These are phyloP conservation scores for Oxytropis ochrocephala DNA, from an alignment of 306 rosid species.

Conservation along the genomic window DNA sequence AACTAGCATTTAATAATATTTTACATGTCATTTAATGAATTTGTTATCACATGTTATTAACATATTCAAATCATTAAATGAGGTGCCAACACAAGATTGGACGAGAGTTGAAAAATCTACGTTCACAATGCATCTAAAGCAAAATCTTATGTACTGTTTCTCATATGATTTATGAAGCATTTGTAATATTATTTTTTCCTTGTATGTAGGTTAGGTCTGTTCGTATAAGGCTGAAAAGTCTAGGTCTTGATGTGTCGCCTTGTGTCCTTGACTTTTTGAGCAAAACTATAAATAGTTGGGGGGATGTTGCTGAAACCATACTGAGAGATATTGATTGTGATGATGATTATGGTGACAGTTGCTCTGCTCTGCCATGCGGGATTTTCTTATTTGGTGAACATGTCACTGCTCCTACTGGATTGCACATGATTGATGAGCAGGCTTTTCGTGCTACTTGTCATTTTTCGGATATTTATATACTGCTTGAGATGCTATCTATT, in stretches of 20 bases:
- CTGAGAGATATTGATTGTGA: slow-evolving; percentile 91
- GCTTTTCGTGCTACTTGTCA: slow-evolving; percentile 49
- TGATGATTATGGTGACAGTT: slow-evolving; percentile 68
- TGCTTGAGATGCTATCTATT: slow-evolving; percentile 90
- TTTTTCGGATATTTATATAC: slow-evolving; percentile 82
- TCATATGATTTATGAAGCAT: neutral
- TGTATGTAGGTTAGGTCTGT: slow-evolving; percentile 79
- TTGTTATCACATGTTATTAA: slow-evolving; percentile 2
- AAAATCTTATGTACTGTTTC: slow-evolving; percentile 1
- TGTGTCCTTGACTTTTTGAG: slow-evolving; percentile 89
- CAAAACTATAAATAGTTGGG: slow-evolving; percentile 94
- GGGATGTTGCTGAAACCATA: slow-evolving; percentile 95
- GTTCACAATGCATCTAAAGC: neutral
- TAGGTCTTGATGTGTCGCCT: slow-evolving; percentile 80
- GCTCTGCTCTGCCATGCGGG: slow-evolving; percentile 53
- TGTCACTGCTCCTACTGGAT: slow-evolving; percentile 46
- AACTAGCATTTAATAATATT: neutral
- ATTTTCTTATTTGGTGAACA: slow-evolving; percentile 74
- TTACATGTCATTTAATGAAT: slow-evolving; percentile 14
- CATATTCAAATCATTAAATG: neutral
- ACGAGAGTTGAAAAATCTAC: neutral
- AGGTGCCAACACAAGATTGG: neutral
- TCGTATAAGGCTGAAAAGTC: slow-evolving; percentile 73
- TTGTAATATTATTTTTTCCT: slow-evolving; percentile 24
- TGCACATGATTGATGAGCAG: slow-evolving; percentile 68